These are phyloP conservation scores for Carex littledalei DNA, from an alignment of 176 grass and related monocot species.

Conservation along the genomic window DNA sequence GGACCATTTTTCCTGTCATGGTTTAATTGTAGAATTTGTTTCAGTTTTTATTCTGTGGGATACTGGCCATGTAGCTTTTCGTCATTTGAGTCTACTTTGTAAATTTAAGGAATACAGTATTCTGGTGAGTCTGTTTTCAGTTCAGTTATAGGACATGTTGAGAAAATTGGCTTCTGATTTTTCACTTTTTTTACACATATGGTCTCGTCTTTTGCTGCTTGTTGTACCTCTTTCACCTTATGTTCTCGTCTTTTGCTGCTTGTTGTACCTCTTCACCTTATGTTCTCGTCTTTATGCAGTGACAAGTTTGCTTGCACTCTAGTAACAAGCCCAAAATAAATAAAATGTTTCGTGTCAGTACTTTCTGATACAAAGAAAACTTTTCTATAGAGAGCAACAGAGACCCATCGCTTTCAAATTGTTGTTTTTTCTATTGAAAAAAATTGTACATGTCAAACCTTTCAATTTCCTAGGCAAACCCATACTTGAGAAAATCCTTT, in stretches of 20 bases:
- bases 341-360: neutral
- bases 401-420: too few species aligned
- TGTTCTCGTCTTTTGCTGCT: neutral
- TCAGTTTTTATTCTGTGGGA: neutral
- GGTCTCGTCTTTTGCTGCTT: neutral
- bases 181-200: neutral
- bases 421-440: neutral
- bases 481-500: neutral
- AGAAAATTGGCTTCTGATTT: constrained; percentile 13
- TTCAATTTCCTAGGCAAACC: neutral
- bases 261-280: neutral
- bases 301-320: neutral
- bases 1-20: constrained; percentile 4
- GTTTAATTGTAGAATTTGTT: constrained; percentile 25
- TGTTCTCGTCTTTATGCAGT: neutral
- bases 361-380: neutral
- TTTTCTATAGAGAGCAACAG: neutral
- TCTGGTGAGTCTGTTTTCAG: constrained; percentile 13
- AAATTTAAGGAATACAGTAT: constrained; percentile 19
- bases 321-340: neutral
- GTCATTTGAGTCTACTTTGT: constrained; percentile 7
- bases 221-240: neutral
- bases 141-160: constrained; percentile 25
- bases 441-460: neutral
- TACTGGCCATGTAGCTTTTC: constrained; percentile 7